phyloP scores from a whole-genome alignment of 495 filamentous ascomycete species.

The Haplographium delicatum region DNA sequence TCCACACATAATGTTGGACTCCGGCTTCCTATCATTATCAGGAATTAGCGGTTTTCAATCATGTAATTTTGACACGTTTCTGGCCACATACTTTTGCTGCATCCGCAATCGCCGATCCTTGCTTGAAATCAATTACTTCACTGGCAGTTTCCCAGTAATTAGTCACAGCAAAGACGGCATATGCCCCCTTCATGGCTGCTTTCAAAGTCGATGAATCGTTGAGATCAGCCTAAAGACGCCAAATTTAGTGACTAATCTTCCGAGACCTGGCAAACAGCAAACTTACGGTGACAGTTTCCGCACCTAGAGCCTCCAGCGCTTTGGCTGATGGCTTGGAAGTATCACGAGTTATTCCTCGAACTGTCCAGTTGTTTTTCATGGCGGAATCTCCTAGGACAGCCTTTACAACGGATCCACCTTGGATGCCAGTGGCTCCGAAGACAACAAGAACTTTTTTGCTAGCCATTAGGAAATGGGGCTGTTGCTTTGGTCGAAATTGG shows the following conservation, averaged over 20 bases:
- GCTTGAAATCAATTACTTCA: conserved; percentile 44
- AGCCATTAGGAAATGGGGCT: conserved; percentile 35
- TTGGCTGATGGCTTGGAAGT: conserved; percentile 39
- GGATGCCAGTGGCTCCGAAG: conserved; percentile 58
- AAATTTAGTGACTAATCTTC: no score
- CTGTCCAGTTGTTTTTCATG: conserved; percentile 40
- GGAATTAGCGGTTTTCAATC: conserved; percentile 6
- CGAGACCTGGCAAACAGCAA: no score
- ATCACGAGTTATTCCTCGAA: conserved; percentile 56
- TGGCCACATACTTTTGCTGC: conserved; percentile 41
- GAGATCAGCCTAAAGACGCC: conserved; percentile 39
- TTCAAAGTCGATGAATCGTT: conserved; percentile 41
- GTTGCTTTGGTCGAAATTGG: background rate
- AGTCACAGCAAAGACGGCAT: conserved; percentile 54
- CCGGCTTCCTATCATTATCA: conserved; percentile 27
- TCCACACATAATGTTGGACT: conserved; percentile 51
- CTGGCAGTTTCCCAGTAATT: conserved; percentile 47
- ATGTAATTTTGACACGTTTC: no score
- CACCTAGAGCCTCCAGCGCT: conserved; percentile 32
- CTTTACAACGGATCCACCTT: conserved; percentile 54
- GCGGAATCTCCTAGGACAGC: conserved; percentile 42
- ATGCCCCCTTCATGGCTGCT: conserved; percentile 46
- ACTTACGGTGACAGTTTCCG: conserved; percentile 35
- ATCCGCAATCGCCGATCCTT: conserved; percentile 53
- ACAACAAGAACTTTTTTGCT: conserved; percentile 45